A percentile compares a stretch with the other conserved stretches of the same genome.
Conservation (phyloP, 148 eudicot species). For the Simmondsia chinensis region DNA sequence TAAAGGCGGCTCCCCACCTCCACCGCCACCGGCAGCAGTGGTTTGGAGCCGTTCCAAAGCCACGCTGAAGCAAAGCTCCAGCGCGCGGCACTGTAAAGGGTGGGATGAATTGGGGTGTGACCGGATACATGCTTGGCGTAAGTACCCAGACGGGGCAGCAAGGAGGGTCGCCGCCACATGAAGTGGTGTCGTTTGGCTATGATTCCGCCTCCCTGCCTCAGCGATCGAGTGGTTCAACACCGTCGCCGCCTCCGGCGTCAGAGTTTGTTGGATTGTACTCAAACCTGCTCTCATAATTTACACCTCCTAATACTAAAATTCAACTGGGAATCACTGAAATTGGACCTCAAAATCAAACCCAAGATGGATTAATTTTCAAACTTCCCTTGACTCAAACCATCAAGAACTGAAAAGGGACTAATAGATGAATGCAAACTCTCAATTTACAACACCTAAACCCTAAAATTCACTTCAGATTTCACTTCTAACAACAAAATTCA, state of each 20-base stretch:
- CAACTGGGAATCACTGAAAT: too few species aligned
- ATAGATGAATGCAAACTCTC: too few species aligned
- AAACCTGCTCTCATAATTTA: slow-evolving; percentile 90
- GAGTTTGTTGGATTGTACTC: slow-evolving; percentile 83
- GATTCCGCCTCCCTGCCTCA: slow-evolving; percentile 76
- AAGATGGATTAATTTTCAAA: too few species aligned
- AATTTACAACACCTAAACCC: too few species aligned
- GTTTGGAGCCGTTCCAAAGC: slow-evolving; percentile 65
- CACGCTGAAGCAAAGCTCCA: slow-evolving; percentile 92
- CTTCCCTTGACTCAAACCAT: too few species aligned
- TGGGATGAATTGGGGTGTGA: slow-evolving; percentile 93
- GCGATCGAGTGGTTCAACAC: slow-evolving; percentile 69
- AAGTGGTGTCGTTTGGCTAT: slow-evolving; percentile 89
- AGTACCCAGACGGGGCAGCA: slow-evolving; percentile 53
- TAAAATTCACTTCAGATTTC: too few species aligned
- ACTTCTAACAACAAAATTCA: too few species aligned
- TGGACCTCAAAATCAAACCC: too few species aligned
- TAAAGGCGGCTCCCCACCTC: slow-evolving; percentile 50
- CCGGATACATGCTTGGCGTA: slow-evolving; percentile 80
- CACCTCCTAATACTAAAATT: too few species aligned
- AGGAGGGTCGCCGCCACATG: slow-evolving; percentile 87
- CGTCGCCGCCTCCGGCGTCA: slow-evolving; percentile 76
- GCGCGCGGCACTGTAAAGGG: slow-evolving; percentile 88
- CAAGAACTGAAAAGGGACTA: too few species aligned
- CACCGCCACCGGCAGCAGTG: not conserved